Conservation (phyloP, 164 flowering plant genomes). For the Berberis thunbergii region DNA sequence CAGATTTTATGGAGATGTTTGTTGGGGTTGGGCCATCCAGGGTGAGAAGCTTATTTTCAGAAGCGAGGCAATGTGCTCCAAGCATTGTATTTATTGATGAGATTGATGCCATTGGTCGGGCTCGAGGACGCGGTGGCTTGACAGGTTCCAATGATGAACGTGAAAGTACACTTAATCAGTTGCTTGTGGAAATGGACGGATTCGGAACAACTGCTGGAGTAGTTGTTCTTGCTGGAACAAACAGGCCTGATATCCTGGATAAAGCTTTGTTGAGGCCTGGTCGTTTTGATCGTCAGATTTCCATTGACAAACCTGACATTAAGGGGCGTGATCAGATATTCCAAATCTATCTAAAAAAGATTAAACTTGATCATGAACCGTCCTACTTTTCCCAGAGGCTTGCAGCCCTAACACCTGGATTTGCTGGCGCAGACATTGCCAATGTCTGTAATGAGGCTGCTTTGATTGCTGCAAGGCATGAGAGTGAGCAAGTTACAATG, state of each 20-base stretch:
- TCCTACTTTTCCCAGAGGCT: neutral
- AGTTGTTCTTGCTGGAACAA: neutral
- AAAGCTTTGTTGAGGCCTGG: neutral
- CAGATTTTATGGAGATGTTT: neutral
- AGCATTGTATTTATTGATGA: slow-evolving; percentile 1
- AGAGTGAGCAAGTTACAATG: neutral
- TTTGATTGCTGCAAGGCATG: neutral
- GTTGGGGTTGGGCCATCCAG: neutral
- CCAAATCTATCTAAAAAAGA: neutral
- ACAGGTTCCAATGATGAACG: no score
- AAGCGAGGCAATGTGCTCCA: neutral
- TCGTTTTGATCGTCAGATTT: neutral
- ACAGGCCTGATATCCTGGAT: neutral
- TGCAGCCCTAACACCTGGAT: neutral
- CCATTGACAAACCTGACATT: neutral
- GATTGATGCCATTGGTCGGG: neutral
- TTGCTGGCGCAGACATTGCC: neutral
- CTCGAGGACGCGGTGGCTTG: neutral
- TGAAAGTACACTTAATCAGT: neutral
- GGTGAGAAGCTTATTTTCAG: neutral
- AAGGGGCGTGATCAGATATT: neutral
- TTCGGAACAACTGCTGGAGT: neutral
- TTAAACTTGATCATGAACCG: neutral
- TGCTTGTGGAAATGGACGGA: neutral
- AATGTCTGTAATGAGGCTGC: neutral